Evolutionary conservation across 2,329 filamentous ascomycete genomes (phyloP), one percentile per base, ranked within the genome.

Genomic region (Cercospora sp.): DNA sequence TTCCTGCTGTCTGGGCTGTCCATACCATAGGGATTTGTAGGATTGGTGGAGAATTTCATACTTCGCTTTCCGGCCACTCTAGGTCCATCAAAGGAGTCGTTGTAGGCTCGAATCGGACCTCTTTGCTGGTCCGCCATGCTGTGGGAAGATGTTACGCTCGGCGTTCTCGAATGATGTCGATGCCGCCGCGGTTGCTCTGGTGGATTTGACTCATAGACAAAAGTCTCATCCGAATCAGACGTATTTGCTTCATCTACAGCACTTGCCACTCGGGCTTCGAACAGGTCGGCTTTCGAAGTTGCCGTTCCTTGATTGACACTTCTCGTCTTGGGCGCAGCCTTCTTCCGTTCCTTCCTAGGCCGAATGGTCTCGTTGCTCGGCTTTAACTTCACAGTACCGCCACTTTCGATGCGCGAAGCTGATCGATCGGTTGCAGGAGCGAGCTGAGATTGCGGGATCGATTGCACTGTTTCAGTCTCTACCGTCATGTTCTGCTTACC

Each of bases 161-260:
- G 95, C 1, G 95, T 99, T 70, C 95, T 89, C 20, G 94, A 98
- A 80, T 98, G 94, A 79, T 94, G 93, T 69, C 93, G 88, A 62
- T 92, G 91, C 62, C 86, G 83, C 31, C 85, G 80, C 64, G 81
- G 84, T 26, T 84, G 82, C 72, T 89, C 88, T 13, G 86, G 85
- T 9, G 94, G 95, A 76, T 99, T 99, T 28, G 95, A 98, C 80
- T 99, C 95, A 81, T 99, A 99, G 16, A 99, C 95, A 79, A 98
- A 99, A 0, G 95, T 98, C 80, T 98, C 95, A 76, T 97, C 95
- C 1, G 94, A 98, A 79, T 99, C 95, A 6, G 94, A 97, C 12
- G 94, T 97, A 79, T 97, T 92, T 55, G 93, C 93, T 79, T 98
- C 94, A 78, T 98, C 94, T 63, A 99, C 93, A 8, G 94, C 94